These are phyloP conservation scores for Gynandropsis gynandra DNA, from an alignment of 345 rosid species.

Conservation along the genomic window DNA sequence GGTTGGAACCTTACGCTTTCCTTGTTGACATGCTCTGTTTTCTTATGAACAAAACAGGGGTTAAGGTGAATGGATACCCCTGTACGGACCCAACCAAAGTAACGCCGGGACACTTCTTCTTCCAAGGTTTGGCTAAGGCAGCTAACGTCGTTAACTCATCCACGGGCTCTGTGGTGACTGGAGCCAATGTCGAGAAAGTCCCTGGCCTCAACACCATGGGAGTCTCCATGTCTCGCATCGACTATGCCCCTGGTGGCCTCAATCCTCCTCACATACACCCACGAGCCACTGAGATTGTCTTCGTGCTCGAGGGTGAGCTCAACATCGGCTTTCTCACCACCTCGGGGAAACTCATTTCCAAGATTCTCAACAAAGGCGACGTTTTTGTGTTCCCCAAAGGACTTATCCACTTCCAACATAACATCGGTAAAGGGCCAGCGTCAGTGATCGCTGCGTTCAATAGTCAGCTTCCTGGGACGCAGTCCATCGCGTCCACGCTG, in stretches of 20 bases:
- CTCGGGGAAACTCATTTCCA: slow-evolving; percentile 35
- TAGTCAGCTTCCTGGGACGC: slow-evolving; percentile 56
- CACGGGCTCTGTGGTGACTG: slow-evolving; percentile 22
- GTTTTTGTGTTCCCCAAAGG: slow-evolving; percentile 48
- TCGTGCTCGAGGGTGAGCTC: slow-evolving; percentile 46
- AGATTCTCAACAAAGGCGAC: slow-evolving; percentile 48
- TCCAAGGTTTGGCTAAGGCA: slow-evolving; percentile 22
- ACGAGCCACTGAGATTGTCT: slow-evolving; percentile 45
- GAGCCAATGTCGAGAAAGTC: slow-evolving; percentile 28
- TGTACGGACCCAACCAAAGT: slow-evolving; percentile 30
- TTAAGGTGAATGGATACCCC: slow-evolving; percentile 28
- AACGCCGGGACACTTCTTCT: slow-evolving; percentile 29
- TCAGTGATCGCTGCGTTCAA: slow-evolving; percentile 47
- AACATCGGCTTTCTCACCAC: slow-evolving; percentile 54
- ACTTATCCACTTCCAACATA: slow-evolving; percentile 53
- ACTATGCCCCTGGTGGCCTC: slow-evolving; percentile 44
- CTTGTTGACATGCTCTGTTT: slow-evolving; percentile 7
- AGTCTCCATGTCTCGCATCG: slow-evolving; percentile 33
- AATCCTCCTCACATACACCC: slow-evolving; percentile 40
- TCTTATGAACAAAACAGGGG: slow-evolving; percentile 10
- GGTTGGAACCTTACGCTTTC: background rate
- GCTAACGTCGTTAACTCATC: slow-evolving; percentile 17
- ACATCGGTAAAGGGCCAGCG: slow-evolving; percentile 32
- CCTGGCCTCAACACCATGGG: slow-evolving; percentile 34
- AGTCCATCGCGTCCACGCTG: slow-evolving; percentile 32